Evolutionary conservation across 371 early-diverging fungal species (phyloP).

Genomic region (Lichtheimia ornata): DNA sequence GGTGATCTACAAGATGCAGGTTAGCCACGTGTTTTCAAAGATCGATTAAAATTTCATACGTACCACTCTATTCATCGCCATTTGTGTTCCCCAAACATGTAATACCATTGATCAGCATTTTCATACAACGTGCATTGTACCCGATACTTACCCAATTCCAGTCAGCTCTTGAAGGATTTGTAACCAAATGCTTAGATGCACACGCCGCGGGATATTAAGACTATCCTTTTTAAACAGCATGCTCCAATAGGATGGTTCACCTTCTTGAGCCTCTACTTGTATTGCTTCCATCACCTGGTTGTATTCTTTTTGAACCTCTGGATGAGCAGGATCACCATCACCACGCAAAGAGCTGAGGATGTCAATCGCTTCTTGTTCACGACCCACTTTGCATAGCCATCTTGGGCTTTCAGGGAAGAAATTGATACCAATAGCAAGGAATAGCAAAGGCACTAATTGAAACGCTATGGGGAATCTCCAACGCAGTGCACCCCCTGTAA

Average conservation of each 20-base stretch:
- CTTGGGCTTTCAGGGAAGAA: conserved; percentile 42
- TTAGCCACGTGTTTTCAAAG: not conserved
- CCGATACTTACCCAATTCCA: conserved; percentile 29
- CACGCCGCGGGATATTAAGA: conserved; percentile 43
- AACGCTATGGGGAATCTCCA: conserved; percentile 50
- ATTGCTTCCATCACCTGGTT: conserved; percentile 31
- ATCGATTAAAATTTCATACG: not conserved
- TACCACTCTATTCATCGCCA: too few species aligned
- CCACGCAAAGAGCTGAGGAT: conserved; percentile 44
- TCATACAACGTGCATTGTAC: not conserved
- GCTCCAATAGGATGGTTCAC: conserved; percentile 34
- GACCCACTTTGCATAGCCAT: conserved; percentile 38
- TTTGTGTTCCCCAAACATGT: not conserved
- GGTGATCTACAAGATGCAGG: conserved; percentile 24
- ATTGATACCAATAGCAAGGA: conserved; percentile 34
- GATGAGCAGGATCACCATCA: conserved; percentile 33
- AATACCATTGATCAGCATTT: too few species aligned
- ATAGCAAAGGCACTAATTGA: conserved; percentile 38
- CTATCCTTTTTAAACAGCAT: conserved; percentile 38
- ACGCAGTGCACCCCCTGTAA: conserved; percentile 35
- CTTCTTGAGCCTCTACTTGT: conserved; percentile 27
- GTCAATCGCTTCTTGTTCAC: conserved; percentile 36
- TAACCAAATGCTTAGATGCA: conserved; percentile 41
- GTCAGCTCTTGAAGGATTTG: conserved; percentile 45
- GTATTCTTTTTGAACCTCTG: conserved; percentile 37